phyloP scores from a whole-genome alignment of 129 eudicot genomes.

The Silybum marianum region DNA sequence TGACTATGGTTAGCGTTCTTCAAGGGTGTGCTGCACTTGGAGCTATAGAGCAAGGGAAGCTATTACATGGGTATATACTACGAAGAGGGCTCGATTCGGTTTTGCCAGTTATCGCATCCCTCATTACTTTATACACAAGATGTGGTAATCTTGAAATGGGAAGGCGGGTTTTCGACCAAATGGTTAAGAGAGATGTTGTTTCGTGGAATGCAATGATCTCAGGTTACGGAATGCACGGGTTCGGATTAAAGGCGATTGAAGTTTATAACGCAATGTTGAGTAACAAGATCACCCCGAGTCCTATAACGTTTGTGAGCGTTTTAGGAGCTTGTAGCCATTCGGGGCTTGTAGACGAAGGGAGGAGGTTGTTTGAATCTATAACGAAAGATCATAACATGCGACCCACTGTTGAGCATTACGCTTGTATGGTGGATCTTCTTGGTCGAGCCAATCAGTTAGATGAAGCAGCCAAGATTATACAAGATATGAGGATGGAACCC shows the following conservation, averaged over 20 bases:
- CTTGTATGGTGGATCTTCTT: conserved; percentile 93
- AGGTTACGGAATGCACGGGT: conserved; percentile 83
- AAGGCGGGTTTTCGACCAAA: conserved; percentile 59
- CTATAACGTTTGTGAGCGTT: conserved; percentile 72
- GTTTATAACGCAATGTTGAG: conserved; percentile 61
- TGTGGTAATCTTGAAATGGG: conserved; percentile 74
- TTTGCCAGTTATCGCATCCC: conserved; percentile 77
- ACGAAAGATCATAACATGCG: conserved; percentile 48
- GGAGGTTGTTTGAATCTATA: conserved; percentile 67
- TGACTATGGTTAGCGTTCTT: conserved; percentile 93
- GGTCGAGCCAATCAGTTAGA: conserved; percentile 87
- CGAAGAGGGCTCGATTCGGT: conserved; percentile 76
- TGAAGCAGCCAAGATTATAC: conserved; percentile 75
- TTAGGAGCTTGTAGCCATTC: conserved; percentile 93
- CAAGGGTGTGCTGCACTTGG: conserved; percentile 91
- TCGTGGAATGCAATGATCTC: conserved; percentile 96
- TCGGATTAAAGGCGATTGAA: conserved; percentile 65
- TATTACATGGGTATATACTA: conserved; percentile 77
- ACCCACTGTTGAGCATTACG: conserved; percentile 80
- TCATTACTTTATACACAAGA: conserved; percentile 75
- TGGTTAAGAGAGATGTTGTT: conserved; percentile 74
- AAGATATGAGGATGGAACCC: conserved; percentile 78
- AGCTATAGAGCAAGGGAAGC: conserved; percentile 81
- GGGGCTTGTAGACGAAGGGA: conserved; percentile 80
- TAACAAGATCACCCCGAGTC: conserved; percentile 54